phyloP scores from a whole-genome alignment of 169 alveolate species.

The Plasmodium gonderi region DNA sequence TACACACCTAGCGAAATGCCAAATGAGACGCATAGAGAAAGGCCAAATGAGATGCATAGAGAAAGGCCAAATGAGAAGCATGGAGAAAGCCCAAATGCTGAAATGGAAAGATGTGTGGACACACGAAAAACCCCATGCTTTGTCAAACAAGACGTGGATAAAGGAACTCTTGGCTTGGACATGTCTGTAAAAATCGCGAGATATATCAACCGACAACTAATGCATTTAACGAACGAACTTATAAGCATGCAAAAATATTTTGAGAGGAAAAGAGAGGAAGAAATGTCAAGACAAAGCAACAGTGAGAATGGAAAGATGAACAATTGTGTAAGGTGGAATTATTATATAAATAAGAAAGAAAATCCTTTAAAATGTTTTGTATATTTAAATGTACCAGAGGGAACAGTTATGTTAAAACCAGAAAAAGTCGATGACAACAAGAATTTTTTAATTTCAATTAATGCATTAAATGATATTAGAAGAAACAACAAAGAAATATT shows the following conservation, averaged over 20 bases:
- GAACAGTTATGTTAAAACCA: slow-evolving; percentile 58
- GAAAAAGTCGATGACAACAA: slow-evolving; percentile 10
- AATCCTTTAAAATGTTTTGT: slow-evolving; percentile 48
- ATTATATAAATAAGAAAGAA: slow-evolving; percentile 5
- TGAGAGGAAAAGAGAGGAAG: slow-evolving; percentile 3
- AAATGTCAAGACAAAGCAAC: background rate
- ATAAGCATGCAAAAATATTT: background rate
- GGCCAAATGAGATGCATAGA: too few species aligned
- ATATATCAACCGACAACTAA: slow-evolving; percentile 19
- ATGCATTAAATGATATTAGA: slow-evolving; percentile 59
- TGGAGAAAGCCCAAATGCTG: too few species aligned
- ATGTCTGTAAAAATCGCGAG: background rate
- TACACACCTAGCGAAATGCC: too few species aligned
- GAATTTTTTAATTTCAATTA: slow-evolving; percentile 45
- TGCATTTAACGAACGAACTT: slow-evolving; percentile 20
- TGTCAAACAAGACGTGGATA: background rate
- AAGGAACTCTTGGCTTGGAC: background rate
- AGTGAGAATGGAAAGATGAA: background rate
- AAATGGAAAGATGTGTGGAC: too few species aligned
- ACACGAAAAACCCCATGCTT: too few species aligned
- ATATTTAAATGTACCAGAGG: slow-evolving; percentile 28
- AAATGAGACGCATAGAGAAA: too few species aligned
- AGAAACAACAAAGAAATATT: slow-evolving; percentile 59
- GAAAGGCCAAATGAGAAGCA: too few species aligned
- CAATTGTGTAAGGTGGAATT: slow-evolving; percentile 16